Evolutionary conservation across 1,284 basidiomycete genomes (phyloP).

Genomic region (Ustilago hordei): DNA sequence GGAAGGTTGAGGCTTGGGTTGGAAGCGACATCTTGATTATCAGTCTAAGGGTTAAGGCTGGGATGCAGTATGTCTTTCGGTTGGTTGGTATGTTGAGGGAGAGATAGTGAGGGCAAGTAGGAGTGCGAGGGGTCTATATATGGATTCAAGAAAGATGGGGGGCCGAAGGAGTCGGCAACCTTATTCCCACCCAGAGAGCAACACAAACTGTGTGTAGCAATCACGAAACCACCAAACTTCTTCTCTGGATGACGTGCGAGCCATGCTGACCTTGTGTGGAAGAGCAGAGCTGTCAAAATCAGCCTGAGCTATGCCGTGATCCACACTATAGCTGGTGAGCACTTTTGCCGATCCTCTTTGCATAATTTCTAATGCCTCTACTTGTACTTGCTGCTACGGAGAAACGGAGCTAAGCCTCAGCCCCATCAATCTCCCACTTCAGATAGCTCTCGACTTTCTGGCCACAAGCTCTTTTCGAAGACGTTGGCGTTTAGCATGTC

Average conservation of each 20-base stretch:
- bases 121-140: neutral
- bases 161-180: no score
- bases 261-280: neutral
- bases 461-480: no score
- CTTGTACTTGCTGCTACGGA: neutral
- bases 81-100: no score
- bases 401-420: slow-evolving; percentile 25
- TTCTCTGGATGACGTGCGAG: neutral
- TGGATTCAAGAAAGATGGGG: neutral
- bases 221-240: neutral
- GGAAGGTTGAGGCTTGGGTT: slow-evolving; percentile 35
- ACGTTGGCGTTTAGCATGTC: no score
- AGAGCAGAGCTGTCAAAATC: slow-evolving; percentile 13
- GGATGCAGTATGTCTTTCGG: no score
- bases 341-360: neutral
- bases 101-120: neutral
- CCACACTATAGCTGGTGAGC: neutral
- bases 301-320: slow-evolving; percentile 13
- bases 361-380: neutral
- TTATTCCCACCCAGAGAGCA: neutral
- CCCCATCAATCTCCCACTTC: no score
- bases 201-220: neutral
- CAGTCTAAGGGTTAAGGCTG: neutral
- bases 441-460: no score
- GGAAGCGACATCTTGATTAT: slow-evolving; percentile 33